phyloP scores from a whole-genome alignment of 2,329 filamentous ascomycete species.

The Triangularia verruculosa region DNA sequence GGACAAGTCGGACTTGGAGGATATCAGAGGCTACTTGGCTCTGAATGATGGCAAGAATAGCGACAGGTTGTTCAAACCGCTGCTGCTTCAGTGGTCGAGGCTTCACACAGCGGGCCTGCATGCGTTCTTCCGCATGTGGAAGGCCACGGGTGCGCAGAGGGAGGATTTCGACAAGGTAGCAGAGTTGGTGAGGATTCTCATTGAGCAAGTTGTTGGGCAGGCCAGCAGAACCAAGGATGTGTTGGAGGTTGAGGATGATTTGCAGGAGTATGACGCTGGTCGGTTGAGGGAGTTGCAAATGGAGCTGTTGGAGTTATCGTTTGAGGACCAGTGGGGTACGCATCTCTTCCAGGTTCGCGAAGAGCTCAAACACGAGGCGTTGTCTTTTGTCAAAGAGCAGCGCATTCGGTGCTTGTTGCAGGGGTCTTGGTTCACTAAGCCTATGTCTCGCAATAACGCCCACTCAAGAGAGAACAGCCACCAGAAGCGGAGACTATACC shows the following conservation, averaged over 20 bases:
- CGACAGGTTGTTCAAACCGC: conserved; percentile 80
- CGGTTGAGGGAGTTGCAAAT: conserved; percentile 84
- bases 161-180: conserved; percentile 92
- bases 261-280: conserved; percentile 77
- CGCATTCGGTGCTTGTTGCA: conserved; percentile 83
- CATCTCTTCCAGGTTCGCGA: conserved; percentile 89
- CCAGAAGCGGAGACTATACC: conserved; percentile 40
- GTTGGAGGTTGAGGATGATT: conserved; percentile 82
- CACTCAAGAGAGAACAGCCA: conserved; percentile 45
- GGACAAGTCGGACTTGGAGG: conserved; percentile 76
- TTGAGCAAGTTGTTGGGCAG: conserved; percentile 85
- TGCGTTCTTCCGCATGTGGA: conserved; percentile 90
- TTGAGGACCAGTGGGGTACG: conserved; percentile 91
- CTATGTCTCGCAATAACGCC: conserved; percentile 34
- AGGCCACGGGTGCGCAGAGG: conserved; percentile 77
- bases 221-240: conserved; percentile 80
- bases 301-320: conserved; percentile 84
- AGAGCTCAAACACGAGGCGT: conserved; percentile 82
- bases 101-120: conserved; percentile 82
- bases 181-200: conserved; percentile 82
- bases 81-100: conserved; percentile 89
- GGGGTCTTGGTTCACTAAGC: conserved; percentile 79
- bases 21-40: conserved; percentile 70
- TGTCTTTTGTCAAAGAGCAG: conserved; percentile 97
- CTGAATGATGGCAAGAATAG: conserved; percentile 74